Conservation (phyloP, 768 basidiomycete species). For the Suillus lakei region DNA sequence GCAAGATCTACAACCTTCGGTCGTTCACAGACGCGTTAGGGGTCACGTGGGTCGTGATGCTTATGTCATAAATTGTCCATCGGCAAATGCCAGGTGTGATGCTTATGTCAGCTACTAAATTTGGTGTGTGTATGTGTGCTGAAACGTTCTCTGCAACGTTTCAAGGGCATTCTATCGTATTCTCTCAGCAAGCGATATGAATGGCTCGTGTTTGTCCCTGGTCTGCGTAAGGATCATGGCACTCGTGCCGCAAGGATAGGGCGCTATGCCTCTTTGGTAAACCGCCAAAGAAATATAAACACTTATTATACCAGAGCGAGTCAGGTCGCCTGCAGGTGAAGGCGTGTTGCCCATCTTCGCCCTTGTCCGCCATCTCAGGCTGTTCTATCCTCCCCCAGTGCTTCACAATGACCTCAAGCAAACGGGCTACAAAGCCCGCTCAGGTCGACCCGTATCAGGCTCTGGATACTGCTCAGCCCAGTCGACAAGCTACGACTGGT, state of each 20-base stretch:
- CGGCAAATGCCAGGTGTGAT: conserved; percentile 2
- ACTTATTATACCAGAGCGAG: conserved; percentile 33
- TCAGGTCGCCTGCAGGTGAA: conserved; percentile 38
- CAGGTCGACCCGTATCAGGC: conserved; percentile 59
- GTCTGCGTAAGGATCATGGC: neutral
- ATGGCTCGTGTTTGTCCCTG: conserved; percentile 6
- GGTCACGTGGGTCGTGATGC: conserved; percentile 13
- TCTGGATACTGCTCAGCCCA: conserved; percentile 58
- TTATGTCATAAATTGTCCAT: neutral
- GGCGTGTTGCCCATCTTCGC: conserved; percentile 42
- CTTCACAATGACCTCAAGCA: conserved; percentile 41
- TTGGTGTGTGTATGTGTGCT: neutral
- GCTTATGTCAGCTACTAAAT: conserved; percentile 3
- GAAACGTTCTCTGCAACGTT: conserved; percentile 4
- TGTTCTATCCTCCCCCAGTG: conserved; percentile 37
- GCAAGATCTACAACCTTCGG: neutral
- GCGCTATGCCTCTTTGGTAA: conserved; percentile 24
- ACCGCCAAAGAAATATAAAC: conserved; percentile 34
- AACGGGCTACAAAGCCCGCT: conserved; percentile 33
- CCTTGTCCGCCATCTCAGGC: conserved; percentile 39
- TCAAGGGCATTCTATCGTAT: conserved; percentile 1
- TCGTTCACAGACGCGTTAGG: neutral
- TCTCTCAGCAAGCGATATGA: conserved; percentile 8
- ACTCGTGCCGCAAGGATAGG: conserved; percentile 6
- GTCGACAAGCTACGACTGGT: conserved; percentile 50